Conservation (phyloP, 129 eudicot genomes). For the Silybum marianum region DNA sequence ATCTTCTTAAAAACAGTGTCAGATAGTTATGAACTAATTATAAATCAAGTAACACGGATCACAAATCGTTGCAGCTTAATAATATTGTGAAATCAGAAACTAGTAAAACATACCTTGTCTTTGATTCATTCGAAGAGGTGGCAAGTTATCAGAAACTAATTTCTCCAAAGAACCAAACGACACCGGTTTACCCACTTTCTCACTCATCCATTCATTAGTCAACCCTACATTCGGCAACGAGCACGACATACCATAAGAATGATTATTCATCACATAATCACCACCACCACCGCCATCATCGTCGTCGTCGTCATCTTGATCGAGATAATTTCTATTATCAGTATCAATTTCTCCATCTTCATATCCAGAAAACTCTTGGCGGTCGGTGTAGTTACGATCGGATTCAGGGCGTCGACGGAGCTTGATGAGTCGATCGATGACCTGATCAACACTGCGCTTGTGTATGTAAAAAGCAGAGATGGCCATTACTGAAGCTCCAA, state of each 20-base stretch:
- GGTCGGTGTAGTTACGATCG: constrained; percentile 14
- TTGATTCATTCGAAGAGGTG: constrained; percentile 56
- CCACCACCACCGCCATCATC: constrained; percentile 20
- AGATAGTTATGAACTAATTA: background rate
- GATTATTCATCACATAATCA: constrained; percentile 24
- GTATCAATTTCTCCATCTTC: constrained; percentile 24
- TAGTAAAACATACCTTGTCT: constrained; percentile 58
- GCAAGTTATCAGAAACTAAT: constrained; percentile 48
- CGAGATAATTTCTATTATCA: constrained; percentile 24
- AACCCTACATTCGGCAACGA: constrained; percentile 62
- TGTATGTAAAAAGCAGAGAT: constrained; percentile 81
- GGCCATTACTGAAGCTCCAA: constrained; percentile 95
- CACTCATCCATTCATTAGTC: constrained; percentile 45
- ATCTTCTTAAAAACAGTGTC: background rate
- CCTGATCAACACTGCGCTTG: constrained; percentile 88
- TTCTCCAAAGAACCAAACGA: constrained; percentile 50
- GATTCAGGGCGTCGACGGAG: constrained; percentile 64
- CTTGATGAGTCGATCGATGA: constrained; percentile 69
- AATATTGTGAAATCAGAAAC: background rate
- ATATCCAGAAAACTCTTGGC: background rate
- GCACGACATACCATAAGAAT: constrained; percentile 48
- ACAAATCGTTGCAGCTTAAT: background rate
- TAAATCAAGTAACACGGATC: background rate
- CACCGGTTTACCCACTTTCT: constrained; percentile 29
- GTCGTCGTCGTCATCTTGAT: constrained; percentile 28